Base-by-base conservation (phyloP, 768 basidiomycete genomes). In the Leccinum sublutescens region DNA sequence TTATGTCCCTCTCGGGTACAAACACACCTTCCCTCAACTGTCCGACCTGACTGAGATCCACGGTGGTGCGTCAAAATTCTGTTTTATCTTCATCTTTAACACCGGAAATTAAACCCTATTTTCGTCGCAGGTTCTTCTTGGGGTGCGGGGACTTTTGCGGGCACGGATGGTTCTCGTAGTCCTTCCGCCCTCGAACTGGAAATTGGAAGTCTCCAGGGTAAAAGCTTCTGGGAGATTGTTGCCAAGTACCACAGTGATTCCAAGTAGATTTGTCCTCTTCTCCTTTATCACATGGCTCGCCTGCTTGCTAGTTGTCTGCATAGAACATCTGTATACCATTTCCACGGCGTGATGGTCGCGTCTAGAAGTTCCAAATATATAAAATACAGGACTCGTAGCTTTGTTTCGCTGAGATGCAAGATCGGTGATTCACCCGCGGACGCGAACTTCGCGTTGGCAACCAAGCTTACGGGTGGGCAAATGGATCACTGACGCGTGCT, bases 81-180 rank as follows among this genome's bases (percentile, higher is more conserved):
- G 12, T 47, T 27, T 29, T 7, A 29, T 5, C 4, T n/a, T 19
- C 6, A 45, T 45, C 19, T 19, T 21, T 45, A 45, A 45, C 43
- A 45, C 19, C 43, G n/a, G 10, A 5, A 29, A 58, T 56, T 52
- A 38, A 38, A 3, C 12, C 17, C 17, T 27, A 23, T 31, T 51
- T 19, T 14, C 21, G 47, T 40, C 19, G 2, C 50, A 87, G 89
- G 89, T 49, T 87, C 87, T 19, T 82, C 92, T 1, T 95, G 86
- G 84, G 92, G 92, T 63, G 85, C 89, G n/a, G 90, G 88, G 50
- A 88, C 88, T 33, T 77, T 83, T 64, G 78, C 87, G 12, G 79
- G 77, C 48, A 67, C 73, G 9, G 79, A 81, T 59, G 86, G 85
- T 27, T 76, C 81, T 15, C 85, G 88, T 64, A 80, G 84, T 65